These are phyloP conservation scores for Bipolaris bicolor DNA, from an alignment of 2,329 filamentous ascomycete genomes.

Conservation along the genomic window DNA sequence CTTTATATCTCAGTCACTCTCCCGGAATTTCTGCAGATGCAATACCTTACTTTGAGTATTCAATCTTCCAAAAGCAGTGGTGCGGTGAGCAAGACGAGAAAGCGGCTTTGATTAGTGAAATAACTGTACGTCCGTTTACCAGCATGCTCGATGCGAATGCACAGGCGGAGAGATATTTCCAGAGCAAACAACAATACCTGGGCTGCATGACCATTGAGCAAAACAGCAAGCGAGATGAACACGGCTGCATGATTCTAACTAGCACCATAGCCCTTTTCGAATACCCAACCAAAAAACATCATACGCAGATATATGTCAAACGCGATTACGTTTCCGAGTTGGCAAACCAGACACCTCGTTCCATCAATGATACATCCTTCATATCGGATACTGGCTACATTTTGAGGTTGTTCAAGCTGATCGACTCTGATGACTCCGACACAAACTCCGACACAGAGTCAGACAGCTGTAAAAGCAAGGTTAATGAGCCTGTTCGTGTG, in stretches of 20 bases:
- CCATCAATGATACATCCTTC: constrained; percentile 12
- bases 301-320: constrained; percentile 29
- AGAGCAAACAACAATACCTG: constrained; percentile 5
- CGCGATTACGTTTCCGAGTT: constrained; percentile 19
- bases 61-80: constrained; percentile 28
- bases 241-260: constrained; percentile 15
- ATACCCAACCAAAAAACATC: constrained; percentile 10
- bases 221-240: constrained; percentile 13
- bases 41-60: constrained; percentile 37
- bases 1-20: background rate
- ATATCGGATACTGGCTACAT: constrained; percentile 30
- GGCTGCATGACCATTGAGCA: constrained; percentile 9
- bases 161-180: constrained; percentile 20
- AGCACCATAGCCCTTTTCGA: constrained; percentile 19
- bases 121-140: constrained; percentile 16
- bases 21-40: constrained; percentile 1
- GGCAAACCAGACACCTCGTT: constrained; percentile 14
- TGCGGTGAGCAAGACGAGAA: constrained; percentile 4
- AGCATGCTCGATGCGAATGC: constrained; percentile 26
- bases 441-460: background rate
- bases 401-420: constrained; percentile 29
- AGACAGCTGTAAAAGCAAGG: background rate
- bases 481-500: constrained; percentile 5
- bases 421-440: constrained; percentile 3
- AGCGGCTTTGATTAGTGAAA: background rate